Percentiles rank a stretch among this genome's conserved stretches.
phyloP scores from a whole-genome alignment of 495 filamentous ascomycete genomes.

The Pseudotulostoma volvatum region DNA sequence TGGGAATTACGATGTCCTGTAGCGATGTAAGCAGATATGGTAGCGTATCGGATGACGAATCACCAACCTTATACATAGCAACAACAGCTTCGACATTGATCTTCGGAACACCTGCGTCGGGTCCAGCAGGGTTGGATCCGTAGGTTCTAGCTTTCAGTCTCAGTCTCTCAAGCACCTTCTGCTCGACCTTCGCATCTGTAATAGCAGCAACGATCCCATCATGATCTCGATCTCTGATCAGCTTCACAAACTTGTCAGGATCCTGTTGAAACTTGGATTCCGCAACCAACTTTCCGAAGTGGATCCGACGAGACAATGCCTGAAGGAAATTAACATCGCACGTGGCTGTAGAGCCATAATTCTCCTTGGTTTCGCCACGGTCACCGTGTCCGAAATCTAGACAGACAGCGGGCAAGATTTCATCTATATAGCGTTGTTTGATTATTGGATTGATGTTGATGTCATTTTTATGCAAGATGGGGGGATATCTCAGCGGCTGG shows the following conservation, averaged over 20 bases:
- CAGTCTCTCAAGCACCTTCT: slow-evolving; percentile 77
- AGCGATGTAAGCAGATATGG: slow-evolving; percentile 10
- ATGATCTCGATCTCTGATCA: slow-evolving; percentile 69
- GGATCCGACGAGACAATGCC: slow-evolving; percentile 78
- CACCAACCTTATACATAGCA: slow-evolving; percentile 67
- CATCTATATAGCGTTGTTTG: slow-evolving; percentile 65
- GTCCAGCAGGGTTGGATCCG: slow-evolving; percentile 70
- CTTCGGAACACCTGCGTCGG: slow-evolving; percentile 42
- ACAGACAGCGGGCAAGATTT: slow-evolving; percentile 72
- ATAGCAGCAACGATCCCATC: slow-evolving; percentile 75
- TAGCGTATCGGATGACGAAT: neutral
- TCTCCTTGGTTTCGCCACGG: slow-evolving; percentile 74
- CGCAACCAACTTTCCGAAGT: slow-evolving; percentile 98
- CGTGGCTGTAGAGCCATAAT: slow-evolving; percentile 86
- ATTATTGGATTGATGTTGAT: slow-evolving; percentile 84
- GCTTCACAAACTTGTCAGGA: slow-evolving; percentile 54
- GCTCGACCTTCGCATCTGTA: slow-evolving; percentile 76
- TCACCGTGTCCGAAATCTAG: slow-evolving; percentile 54
- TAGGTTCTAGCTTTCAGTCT: slow-evolving; percentile 88
- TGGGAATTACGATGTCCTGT: slow-evolving; percentile 77
- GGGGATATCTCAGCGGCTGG: slow-evolving; percentile 74
- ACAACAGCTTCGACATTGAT: slow-evolving; percentile 90
- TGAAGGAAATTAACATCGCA: slow-evolving; percentile 85
- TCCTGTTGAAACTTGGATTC: slow-evolving; percentile 93
- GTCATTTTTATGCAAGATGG: slow-evolving; percentile 78